Evolutionary conservation across 2,329 filamentous ascomycete genomes (phyloP), one percentile per base, ranked within the genome.

Genomic region (Periconia sp.): DNA sequence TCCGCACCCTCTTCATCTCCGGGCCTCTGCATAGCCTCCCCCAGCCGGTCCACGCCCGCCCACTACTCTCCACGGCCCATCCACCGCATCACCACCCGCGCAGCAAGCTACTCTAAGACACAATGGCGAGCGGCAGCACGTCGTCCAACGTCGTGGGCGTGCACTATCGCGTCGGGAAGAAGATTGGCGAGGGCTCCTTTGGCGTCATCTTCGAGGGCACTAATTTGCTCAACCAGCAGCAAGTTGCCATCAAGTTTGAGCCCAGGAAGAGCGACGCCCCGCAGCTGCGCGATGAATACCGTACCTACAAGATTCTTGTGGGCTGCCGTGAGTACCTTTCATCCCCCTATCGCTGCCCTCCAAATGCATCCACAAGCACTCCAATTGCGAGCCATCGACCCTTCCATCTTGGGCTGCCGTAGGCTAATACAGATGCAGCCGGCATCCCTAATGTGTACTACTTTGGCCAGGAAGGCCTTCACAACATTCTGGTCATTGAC

Each of bases 211-310:
- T 97, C 68, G 94, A 97, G 75, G 94, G 94, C 60, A 97, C 92
- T 67, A 99, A 99, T 73, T 82, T 99, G 62, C 81, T 99, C 73
- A 99, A 99, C 80, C 96, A 95, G 75, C 94, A 97, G 74, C 92
- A 96, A 77, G 92, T 99, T 52, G 94, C 94, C 66, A 99, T 99
- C 80, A 99, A 99, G 80, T 99, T 99, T 76, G 94, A 99, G 87
- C 94, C 94, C 47, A 84, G 94, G 61, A 99, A 99, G 79, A 97
- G 92, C 73, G 94, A 99, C 77, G 94, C 94, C 69, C 94, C 94
- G 44, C 94, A 99, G 73, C 78, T 99, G 57, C 87, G 94, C 73
- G 94, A 99, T 81, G 94, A 99, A 73, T 99, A 99, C 74, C 85
- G 94, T 66, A 99, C 94, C 48, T 99, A 99, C 80, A 99, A 99